Percentiles rank a stretch among this genome's conserved stretches.
Evolutionary conservation across 2,329 filamentous ascomycete genomes (phyloP).

Genomic region (Chaetomium sp.): DNA sequence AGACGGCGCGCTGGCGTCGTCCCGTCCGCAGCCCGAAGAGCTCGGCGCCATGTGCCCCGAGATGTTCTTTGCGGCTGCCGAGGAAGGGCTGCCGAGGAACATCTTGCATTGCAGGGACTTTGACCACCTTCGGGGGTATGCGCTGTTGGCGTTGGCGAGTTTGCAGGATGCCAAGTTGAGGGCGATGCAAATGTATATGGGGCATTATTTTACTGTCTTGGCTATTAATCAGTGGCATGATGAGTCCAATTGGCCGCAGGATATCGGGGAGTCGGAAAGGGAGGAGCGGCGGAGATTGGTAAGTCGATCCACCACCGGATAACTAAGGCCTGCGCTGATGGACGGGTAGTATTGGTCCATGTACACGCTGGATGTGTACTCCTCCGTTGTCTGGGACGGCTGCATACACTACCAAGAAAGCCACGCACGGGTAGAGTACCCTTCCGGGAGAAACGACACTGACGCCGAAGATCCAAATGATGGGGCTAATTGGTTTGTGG

Average conservation of each 20-base stretch:
- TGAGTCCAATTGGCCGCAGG: constrained; percentile 22
- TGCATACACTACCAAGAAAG: constrained; percentile 9
- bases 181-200: constrained; percentile 25
- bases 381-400: constrained; percentile 7
- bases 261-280: constrained; percentile 13
- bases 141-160: constrained; percentile 23
- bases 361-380: constrained; percentile 9
- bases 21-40: constrained; percentile 1
- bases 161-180: constrained; percentile 23
- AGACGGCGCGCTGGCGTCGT: constrained; percentile 14
- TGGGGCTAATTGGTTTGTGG: background rate
- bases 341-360: constrained; percentile 7
- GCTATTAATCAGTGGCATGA: constrained; percentile 25
- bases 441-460: constrained; percentile 1
- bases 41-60: constrained; percentile 14
- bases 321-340: background rate
- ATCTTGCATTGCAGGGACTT: constrained; percentile 21
- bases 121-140: constrained; percentile 22
- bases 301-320: background rate
- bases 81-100: constrained; percentile 22
- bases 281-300: constrained; percentile 16
- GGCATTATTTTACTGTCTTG: constrained; percentile 24
- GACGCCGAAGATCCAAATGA: background rate
- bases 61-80: constrained; percentile 23
- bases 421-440: constrained; percentile 6